Percentiles rank a stretch among this genome's conserved stretches.
phyloP scores from a whole-genome alignment of 2,329 filamentous ascomycete genomes.

The Fusarium bulbicola region DNA sequence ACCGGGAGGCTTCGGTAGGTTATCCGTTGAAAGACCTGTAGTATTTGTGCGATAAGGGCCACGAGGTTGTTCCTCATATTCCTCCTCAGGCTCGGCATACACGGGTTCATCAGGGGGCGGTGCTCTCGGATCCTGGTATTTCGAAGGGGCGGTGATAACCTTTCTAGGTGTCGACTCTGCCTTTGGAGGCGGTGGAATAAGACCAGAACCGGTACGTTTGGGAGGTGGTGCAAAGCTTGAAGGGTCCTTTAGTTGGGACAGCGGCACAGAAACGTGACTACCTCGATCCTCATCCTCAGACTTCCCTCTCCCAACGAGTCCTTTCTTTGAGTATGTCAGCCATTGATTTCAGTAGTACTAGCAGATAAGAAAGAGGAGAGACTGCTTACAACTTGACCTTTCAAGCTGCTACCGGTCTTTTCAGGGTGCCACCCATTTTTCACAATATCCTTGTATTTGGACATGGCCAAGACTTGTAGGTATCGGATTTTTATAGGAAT shows the following conservation, averaged over 20 bases:
- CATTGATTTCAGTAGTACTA: not conserved
- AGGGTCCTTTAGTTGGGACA: conserved; percentile 79
- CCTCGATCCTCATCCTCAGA: conserved; percentile 40
- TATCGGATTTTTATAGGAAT: not conserved
- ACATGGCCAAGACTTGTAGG: conserved; percentile 46
- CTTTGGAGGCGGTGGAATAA: conserved; percentile 39
- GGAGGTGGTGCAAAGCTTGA: conserved; percentile 83
- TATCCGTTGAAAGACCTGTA: conserved; percentile 73
- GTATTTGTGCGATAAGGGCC: conserved; percentile 76
- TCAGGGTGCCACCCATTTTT: conserved; percentile 65
- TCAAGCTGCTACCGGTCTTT: conserved; percentile 52
- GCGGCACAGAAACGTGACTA: conserved; percentile 63
- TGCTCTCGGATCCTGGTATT: conserved; percentile 45
- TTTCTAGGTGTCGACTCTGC: conserved; percentile 39
- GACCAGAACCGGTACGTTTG: conserved; percentile 60
- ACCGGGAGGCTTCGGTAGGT: conserved; percentile 76
- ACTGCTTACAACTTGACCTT: conserved; percentile 54
- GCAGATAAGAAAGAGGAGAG: not conserved
- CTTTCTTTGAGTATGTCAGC: conserved; percentile 49
- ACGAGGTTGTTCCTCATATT: conserved; percentile 55
- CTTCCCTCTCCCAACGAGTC: conserved; percentile 55
- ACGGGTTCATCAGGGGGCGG: conserved; percentile 23
- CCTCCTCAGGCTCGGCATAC: conserved; percentile 17
- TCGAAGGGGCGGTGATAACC: conserved; percentile 46
- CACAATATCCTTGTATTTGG: conserved; percentile 57